Evolutionary conservation across 2,329 filamentous ascomycete genomes (phyloP).

Genomic region (Fusarium anguioides): DNA sequence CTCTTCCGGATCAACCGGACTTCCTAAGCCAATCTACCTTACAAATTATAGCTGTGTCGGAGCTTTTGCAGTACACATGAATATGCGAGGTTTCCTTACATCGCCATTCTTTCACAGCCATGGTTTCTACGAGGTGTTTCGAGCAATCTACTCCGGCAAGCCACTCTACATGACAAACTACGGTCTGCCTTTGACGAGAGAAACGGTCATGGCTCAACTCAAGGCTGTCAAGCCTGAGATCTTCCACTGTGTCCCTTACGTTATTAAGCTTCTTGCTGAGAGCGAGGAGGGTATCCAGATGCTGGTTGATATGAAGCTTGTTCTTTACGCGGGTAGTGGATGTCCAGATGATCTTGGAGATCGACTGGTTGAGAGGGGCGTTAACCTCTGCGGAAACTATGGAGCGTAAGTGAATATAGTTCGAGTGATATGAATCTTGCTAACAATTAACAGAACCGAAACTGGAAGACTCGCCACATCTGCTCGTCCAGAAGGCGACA

Average conservation of each 20-base stretch:
- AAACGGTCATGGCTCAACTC: slow-evolving; percentile 60
- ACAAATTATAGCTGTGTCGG: slow-evolving; percentile 62
- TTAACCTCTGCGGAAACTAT: slow-evolving; percentile 67
- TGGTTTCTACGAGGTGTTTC: slow-evolving; percentile 65
- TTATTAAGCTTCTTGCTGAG: slow-evolving; percentile 71
- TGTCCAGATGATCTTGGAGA: slow-evolving; percentile 71
- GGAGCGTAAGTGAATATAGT: slow-evolving; percentile 58
- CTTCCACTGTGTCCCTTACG: slow-evolving; percentile 72
- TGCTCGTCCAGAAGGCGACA: slow-evolving; percentile 39
- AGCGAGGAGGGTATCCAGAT: slow-evolving; percentile 62
- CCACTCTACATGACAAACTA: slow-evolving; percentile 66
- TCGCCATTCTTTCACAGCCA: slow-evolving; percentile 70
- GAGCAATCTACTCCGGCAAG: slow-evolving; percentile 63
- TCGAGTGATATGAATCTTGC: too few species aligned
- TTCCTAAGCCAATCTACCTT: slow-evolving; percentile 72
- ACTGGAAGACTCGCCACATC: slow-evolving; percentile 46
- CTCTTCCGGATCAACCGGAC: slow-evolving; percentile 65
- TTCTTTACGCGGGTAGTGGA: slow-evolving; percentile 67
- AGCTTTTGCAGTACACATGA: slow-evolving; percentile 56
- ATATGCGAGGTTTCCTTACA: slow-evolving; percentile 63
- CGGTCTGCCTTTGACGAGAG: slow-evolving; percentile 63
- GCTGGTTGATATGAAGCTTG: slow-evolving; percentile 60
- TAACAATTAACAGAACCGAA: slow-evolving; percentile 36
- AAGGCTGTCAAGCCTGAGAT: slow-evolving; percentile 55
- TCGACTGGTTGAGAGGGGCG: slow-evolving; percentile 60